Evolutionary conservation across 2,329 filamentous ascomycete genomes (phyloP), one percentile per base, ranked within the genome.

Genomic region (Fusarium solani-melongenae): DNA sequence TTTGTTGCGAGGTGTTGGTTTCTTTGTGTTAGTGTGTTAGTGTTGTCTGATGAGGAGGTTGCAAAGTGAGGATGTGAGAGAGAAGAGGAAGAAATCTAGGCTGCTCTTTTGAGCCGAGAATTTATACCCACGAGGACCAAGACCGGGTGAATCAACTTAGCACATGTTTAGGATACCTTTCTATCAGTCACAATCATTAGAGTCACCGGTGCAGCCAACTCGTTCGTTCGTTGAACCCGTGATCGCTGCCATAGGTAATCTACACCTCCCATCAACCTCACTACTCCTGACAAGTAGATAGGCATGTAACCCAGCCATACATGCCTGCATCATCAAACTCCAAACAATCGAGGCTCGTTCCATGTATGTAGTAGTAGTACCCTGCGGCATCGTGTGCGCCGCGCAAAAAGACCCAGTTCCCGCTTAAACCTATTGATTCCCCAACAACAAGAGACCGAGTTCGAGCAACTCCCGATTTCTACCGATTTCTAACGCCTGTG

Each of bases 401-500:
- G 15, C 33, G 29, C 46, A 64, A 49, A 57, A 55, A 49, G 11
- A 49, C 34, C 20, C 46, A 62, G 46, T 56, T 66, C 60, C 46
- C 56, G 57, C 51, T 71, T 44, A 15, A 15, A 59, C 57, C 22
- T 39, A 39, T 69, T 44, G 70, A 69, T 53, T 53, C 34, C 20
- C 20, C 17, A 44, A 60, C 17, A 57, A 46, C 38, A 62, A 62
- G 24, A 34, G 27, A 27, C 34, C 33, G 5, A 20, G 44, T 39
- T 63, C 41, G 49, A 67, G 49, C 61, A 72, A 72, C 46, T 56
- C 65, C 71, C n/a, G 17, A 29, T 74, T 55, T 74, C 51, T 51
- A 74, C 71, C 22, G 17, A 29, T 74, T 55, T 74, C 51, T 44
- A 74, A 74, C 72, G 69, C 72, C 72, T 46, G 51, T 62, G 69